Evolutionary conservation across 495 filamentous ascomycete species (phyloP).

Genomic region (Massariosphaeria phaeospora): DNA sequence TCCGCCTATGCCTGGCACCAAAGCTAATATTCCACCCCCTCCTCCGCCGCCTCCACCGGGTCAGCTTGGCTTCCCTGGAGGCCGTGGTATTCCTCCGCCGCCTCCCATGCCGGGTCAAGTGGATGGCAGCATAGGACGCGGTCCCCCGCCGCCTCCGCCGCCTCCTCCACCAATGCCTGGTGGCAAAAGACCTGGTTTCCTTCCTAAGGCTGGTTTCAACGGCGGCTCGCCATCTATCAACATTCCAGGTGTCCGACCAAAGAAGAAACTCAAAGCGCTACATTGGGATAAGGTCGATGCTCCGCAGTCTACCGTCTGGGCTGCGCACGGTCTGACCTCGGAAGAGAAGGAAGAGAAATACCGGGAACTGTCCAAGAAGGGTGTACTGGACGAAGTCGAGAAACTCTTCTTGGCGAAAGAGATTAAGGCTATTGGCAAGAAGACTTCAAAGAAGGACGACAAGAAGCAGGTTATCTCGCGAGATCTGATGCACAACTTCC

Average conservation of each 20-base stretch:
- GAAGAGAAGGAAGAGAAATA: slow-evolving; percentile 93
- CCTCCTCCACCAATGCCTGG: slow-evolving; percentile 44
- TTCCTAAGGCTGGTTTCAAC: slow-evolving; percentile 31
- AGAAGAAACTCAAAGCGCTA: slow-evolving; percentile 98
- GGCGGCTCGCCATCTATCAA: slow-evolving; percentile 25
- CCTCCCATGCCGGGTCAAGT: slow-evolving; percentile 36
- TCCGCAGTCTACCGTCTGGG: slow-evolving; percentile 93
- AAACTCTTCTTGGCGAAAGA: slow-evolving; percentile 96
- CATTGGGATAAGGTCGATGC: slow-evolving; percentile 99
- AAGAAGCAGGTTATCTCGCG: slow-evolving; percentile 97
- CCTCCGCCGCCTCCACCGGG: slow-evolving; percentile 48
- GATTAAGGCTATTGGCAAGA: slow-evolving; percentile 76
- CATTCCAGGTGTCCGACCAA: slow-evolving; percentile 70
- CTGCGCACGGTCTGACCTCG: slow-evolving; percentile 70
- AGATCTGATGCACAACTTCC: slow-evolving; percentile 84
- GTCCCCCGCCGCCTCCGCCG: slow-evolving; percentile 41
- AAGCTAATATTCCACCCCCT: slow-evolving; percentile 46
- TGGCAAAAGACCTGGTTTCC: slow-evolving; percentile 41
- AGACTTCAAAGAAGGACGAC: slow-evolving; percentile 69
- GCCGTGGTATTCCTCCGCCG: slow-evolving; percentile 39
- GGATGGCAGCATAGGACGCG: slow-evolving; percentile 33
- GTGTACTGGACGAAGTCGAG: slow-evolving; percentile 95
- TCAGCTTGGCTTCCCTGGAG: slow-evolving; percentile 44
- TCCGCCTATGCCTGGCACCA: slow-evolving; percentile 49
- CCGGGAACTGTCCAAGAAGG: slow-evolving; percentile 81